phyloP scores from a whole-genome alignment of 2,329 filamentous ascomycete species.

The Calonectria multiphialidica region DNA sequence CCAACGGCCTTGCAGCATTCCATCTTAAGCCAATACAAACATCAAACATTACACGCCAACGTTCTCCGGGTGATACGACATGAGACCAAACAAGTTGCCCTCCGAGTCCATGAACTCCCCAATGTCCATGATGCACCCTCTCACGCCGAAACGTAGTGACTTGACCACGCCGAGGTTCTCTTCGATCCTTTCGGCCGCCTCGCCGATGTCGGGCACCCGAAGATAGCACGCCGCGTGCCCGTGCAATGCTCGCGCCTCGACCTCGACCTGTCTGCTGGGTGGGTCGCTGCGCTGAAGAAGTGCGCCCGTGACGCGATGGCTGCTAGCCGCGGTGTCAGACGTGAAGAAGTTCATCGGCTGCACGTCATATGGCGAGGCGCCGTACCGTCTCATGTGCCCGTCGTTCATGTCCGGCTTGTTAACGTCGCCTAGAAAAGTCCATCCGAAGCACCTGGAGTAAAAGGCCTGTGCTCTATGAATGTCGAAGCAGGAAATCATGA shows the following conservation, averaged over 20 bases:
- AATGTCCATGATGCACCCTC: conserved; percentile 41
- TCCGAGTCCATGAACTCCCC: conserved; percentile 43
- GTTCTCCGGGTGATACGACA: conserved; percentile 38
- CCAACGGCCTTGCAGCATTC: not conserved
- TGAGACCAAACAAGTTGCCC: conserved; percentile 41
- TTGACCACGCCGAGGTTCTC: conserved; percentile 35
- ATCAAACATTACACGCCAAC: conserved; percentile 9
- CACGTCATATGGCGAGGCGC: conserved; percentile 38
- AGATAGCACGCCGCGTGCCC: conserved; percentile 31
- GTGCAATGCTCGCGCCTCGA: not conserved
- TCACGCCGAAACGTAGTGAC: conserved; percentile 38
- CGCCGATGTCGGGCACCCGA: conserved; percentile 40
- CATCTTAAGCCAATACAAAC: not conserved
- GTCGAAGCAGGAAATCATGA: conserved; percentile 39
- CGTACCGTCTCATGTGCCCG: conserved; percentile 32
- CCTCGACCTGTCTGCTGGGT: not conserved
- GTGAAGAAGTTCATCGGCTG: conserved; percentile 42
- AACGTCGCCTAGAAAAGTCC: conserved; percentile 39
- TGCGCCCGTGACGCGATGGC: conserved; percentile 26
- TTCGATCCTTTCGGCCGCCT: conserved; percentile 38
- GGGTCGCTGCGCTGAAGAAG: conserved; percentile 27
- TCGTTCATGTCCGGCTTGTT: conserved; percentile 28
- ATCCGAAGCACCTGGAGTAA: conserved; percentile 41
- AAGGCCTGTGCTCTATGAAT: conserved; percentile 36
- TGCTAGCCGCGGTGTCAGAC: not conserved